Evolutionary conservation across 2,329 filamentous ascomycete genomes (phyloP), one percentile per base, ranked within the genome.

Genomic region (Apiospora marii): DNA sequence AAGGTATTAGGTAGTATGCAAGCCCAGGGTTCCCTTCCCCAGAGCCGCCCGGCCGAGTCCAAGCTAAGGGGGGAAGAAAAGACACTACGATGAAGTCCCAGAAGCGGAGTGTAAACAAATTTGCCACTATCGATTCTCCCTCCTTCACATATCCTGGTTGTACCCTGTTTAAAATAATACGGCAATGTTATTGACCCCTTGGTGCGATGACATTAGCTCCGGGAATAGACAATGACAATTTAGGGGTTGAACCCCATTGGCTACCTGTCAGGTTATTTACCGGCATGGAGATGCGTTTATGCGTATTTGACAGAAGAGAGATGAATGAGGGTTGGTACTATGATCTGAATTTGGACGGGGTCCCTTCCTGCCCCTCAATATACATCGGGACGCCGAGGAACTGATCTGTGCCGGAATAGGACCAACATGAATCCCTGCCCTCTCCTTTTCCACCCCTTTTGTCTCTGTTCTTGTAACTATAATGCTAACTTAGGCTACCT

Each of bases 161-260:
- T 6, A 2, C 34, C 53, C 30, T 61, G 1, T 0, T 30, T 16
- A 3, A 0, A 30, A 0, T 16, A 6, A 1, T 7, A 13, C 4
- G 19, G 53, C 16, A 22, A n/a, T 22, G 30, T 37, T 37, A 30
- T 61, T 16, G 53, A 10, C 53, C 53, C 1, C 30, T 34, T 4
- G 14, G 6, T 34, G 13, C 6, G 13, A 58, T 34, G 27, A 10
- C 19, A 5, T 30, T 61, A 34, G 30, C 22, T 13, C 6, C 10
- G 10, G 22, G 4, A 34, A 22, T 30, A 10, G 16, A 22, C 16
- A 16, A 58, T 27, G 6, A 27, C 19, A 34, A 3, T 61, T 37
- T 61, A 37, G 7, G 30, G 30, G 7, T 8, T 7, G 7, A 4
- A 10, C 16, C 8, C 7, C 30, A 37, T 37, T 19, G 53, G 53